phyloP scores from a whole-genome alignment of 2,329 filamentous ascomycete genomes.

The Aplosporella prunicola region DNA sequence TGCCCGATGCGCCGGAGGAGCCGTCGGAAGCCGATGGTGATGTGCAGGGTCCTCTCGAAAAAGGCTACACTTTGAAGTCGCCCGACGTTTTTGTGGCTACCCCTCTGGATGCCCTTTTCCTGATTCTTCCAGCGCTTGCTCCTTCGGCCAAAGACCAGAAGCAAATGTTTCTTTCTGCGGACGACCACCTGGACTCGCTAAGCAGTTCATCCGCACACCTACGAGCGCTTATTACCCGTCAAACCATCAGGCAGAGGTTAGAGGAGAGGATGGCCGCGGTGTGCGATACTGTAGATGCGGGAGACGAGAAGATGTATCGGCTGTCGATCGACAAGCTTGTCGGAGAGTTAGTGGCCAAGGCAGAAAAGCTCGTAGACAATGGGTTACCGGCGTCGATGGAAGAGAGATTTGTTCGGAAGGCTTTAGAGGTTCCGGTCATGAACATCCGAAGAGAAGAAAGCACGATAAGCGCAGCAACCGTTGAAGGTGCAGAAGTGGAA shows the following conservation, averaged over 20 bases:
- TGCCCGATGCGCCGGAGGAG: not conserved
- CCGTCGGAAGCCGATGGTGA: not conserved
- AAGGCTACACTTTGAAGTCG: constrained; percentile 51
- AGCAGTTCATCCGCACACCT: constrained; percentile 49
- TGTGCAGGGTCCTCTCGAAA: not conserved
- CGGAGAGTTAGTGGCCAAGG: constrained; percentile 58
- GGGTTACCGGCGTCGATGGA: constrained; percentile 74
- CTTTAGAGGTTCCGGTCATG: constrained; percentile 66
- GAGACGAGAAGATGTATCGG: constrained; percentile 77
- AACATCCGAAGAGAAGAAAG: constrained; percentile 53
- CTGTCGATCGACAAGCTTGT: constrained; percentile 64
- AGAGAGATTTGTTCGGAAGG: constrained; percentile 68
- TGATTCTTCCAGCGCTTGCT: constrained; percentile 64
- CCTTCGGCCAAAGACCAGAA: constrained; percentile 42
- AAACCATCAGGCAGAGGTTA: constrained; percentile 35
- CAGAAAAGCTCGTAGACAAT: constrained; percentile 52
- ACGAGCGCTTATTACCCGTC: constrained; percentile 44
- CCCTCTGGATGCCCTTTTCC: constrained; percentile 72
- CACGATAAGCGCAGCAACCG: constrained; percentile 21
- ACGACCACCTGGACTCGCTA: constrained; percentile 62
- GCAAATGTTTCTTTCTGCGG: constrained; percentile 56
- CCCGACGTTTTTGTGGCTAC: constrained; percentile 79
- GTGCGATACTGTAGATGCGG: constrained; percentile 75
- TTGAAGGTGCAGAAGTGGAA: constrained; percentile 15
- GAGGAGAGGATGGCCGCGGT: constrained; percentile 58